These are phyloP conservation scores for Bidens hawaiensis DNA, from an alignment of 140 eudicot species.

Conservation along the genomic window DNA sequence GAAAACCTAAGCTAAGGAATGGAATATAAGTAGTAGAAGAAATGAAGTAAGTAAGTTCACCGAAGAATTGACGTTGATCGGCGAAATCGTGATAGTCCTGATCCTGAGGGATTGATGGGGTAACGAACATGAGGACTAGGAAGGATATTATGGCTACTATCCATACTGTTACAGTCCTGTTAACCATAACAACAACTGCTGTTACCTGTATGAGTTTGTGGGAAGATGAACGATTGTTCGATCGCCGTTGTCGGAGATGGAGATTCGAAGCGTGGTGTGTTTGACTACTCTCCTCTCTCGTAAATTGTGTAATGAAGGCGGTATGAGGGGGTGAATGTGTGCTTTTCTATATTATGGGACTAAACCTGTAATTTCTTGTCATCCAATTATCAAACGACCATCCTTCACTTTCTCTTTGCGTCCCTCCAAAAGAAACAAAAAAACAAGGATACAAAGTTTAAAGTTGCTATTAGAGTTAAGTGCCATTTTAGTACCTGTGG, in stretches of 20 bases:
- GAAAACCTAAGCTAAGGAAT: too few species aligned
- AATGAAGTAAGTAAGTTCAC: constrained; percentile 18
- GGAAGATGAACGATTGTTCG: background rate
- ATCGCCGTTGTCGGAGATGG: constrained; percentile 19
- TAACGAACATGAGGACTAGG: constrained; percentile 72
- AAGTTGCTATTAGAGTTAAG: too few species aligned
- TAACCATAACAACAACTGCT: constrained; percentile 39
- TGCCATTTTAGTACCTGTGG: too few species aligned
- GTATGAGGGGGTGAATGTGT: constrained; percentile 4
- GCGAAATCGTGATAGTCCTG: constrained; percentile 86
- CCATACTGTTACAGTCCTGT: constrained; percentile 40
- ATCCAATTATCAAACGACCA: too few species aligned
- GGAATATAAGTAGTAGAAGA: background rate
- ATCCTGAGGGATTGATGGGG: constrained; percentile 83
- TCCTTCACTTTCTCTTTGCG: too few species aligned
- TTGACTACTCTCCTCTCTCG: constrained; percentile 11
- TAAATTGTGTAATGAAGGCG: constrained; percentile 1
- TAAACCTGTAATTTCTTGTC: too few species aligned
- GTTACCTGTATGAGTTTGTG: background rate
- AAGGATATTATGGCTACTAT: constrained; percentile 59
- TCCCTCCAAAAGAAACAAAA: too few species aligned
- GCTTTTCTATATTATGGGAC: background rate
- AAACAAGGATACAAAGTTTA: too few species aligned
- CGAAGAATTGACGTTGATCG: constrained; percentile 71
- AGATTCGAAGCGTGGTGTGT: constrained; percentile 3